phyloP scores from a whole-genome alignment of 2,329 filamentous ascomycete genomes.

The Beauveria asiatica region DNA sequence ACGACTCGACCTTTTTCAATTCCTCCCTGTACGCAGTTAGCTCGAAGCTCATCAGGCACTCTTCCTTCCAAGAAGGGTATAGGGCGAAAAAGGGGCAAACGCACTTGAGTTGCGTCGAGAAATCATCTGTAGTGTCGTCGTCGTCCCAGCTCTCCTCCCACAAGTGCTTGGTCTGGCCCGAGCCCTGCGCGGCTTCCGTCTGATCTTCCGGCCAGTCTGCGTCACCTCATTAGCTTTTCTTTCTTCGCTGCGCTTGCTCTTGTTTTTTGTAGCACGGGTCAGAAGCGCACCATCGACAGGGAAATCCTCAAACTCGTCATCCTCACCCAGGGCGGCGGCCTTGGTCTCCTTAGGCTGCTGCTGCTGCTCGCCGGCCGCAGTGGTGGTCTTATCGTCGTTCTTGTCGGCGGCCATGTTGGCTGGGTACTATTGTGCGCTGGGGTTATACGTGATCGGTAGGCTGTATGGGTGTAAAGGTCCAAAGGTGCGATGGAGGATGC shows the following conservation, averaged over 20 bases:
- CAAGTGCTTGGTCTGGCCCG: slow-evolving; percentile 64
- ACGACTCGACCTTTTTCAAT: slow-evolving; percentile 82
- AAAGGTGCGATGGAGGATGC: not conserved
- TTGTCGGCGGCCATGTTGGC: slow-evolving; percentile 27
- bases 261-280: too few relatives aligned
- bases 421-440: slow-evolving; percentile 10
- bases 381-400: slow-evolving; percentile 22
- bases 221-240: not conserved
- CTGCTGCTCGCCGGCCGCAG: slow-evolving; percentile 31
- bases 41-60: not conserved
- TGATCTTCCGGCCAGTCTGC: slow-evolving; percentile 90
- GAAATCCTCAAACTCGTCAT: slow-evolving; percentile 99
- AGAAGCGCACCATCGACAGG: slow-evolving; percentile 91
- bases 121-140: slow-evolving; percentile 93
- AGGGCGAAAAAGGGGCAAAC: slow-evolving; percentile 20
- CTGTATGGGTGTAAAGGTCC: not conserved
- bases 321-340: slow-evolving; percentile 73
- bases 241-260: not conserved
- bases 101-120: slow-evolving; percentile 87
- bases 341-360: slow-evolving; percentile 38
- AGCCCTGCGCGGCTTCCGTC: slow-evolving; percentile 67
- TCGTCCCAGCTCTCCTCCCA: slow-evolving; percentile 99
- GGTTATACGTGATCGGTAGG: not conserved
- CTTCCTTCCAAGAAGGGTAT: too few relatives aligned
- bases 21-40: slow-evolving; percentile 57